These are phyloP conservation scores for Blastobotrys serpentis DNA, from an alignment of 1,139 yeast genomes.

Conservation along the genomic window DNA sequence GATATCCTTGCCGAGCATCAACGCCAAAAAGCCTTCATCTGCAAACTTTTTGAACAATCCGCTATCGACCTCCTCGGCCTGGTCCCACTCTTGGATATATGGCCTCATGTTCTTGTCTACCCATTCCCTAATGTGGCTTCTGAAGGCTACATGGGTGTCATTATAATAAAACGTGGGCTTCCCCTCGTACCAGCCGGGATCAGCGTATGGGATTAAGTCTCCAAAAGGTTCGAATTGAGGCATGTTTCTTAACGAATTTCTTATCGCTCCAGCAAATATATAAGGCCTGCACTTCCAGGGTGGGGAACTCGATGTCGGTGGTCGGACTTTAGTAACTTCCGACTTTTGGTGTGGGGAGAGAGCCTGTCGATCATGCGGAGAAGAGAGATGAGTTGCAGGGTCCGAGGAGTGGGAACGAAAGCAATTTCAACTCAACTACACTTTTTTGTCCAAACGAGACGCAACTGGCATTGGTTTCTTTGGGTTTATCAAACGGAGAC, in stretches of 20 bases:
- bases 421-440: too few relatives aligned
- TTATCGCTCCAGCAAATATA: slow-evolving; percentile 20
- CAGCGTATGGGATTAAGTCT: slow-evolving; percentile 44
- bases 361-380: too few relatives aligned
- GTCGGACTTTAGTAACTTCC: too few relatives aligned
- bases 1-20: slow-evolving; percentile 35
- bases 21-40: slow-evolving; percentile 37
- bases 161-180: slow-evolving; percentile 43
- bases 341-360: too few relatives aligned
- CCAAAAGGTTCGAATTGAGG: slow-evolving; percentile 36
- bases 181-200: slow-evolving; percentile 47
- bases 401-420: too few relatives aligned
- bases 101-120: slow-evolving; percentile 43
- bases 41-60: slow-evolving; percentile 37
- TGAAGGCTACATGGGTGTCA: slow-evolving; percentile 41
- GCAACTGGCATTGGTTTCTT: too few relatives aligned
- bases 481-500: too few relatives aligned
- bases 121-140: slow-evolving; percentile 42
- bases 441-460: too few relatives aligned
- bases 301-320: too few relatives aligned
- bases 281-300: not conserved
- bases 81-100: slow-evolving; percentile 46
- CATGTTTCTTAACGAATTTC: slow-evolving; percentile 18
- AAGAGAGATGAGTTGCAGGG: too few relatives aligned
- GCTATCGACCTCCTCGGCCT: slow-evolving; percentile 35